phyloP scores from a whole-genome alignment of 257 asterid species.

The Sherardia arvensis region DNA sequence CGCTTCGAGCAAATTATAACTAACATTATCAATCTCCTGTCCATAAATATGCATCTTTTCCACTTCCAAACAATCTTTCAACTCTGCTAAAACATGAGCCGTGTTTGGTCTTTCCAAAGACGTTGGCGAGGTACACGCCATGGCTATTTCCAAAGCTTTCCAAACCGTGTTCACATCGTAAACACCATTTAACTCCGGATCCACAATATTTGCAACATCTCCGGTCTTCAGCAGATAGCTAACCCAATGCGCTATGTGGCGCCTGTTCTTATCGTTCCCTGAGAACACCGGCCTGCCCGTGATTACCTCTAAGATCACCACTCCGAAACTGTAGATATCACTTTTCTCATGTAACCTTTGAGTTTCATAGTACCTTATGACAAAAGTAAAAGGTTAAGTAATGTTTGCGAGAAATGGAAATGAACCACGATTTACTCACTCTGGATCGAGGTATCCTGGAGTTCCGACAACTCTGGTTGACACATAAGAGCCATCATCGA shows the following conservation, averaged over 20 bases:
- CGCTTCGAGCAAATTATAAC: background rate
- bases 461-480: slow-evolving; percentile 25
- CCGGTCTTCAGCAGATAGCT: slow-evolving; percentile 6
- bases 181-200: slow-evolving; percentile 21
- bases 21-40: background rate
- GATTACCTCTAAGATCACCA: slow-evolving; percentile 27
- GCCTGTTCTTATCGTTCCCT: background rate
- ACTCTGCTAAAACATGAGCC: slow-evolving; percentile 26
- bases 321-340: slow-evolving; percentile 34
- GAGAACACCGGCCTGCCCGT: slow-evolving; percentile 19
- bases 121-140: slow-evolving; percentile 24
- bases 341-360: slow-evolving; percentile 24
- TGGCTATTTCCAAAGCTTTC: slow-evolving; percentile 33
- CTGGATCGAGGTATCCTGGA: slow-evolving; percentile 31
- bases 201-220: slow-evolving; percentile 23
- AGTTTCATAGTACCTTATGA: slow-evolving; percentile 5
- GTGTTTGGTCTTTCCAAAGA: slow-evolving; percentile 24
- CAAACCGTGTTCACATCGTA: slow-evolving; percentile 14
- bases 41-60: background rate
- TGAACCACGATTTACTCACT: slow-evolving; percentile 19
- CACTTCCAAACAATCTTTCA: slow-evolving; percentile 19
- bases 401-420: background rate
- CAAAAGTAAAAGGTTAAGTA: background rate
- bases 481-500: slow-evolving; percentile 19
- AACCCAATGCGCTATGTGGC: slow-evolving; percentile 25